A percentile compares a stretch with the other conserved stretches of the same genome.
phyloP scores from a whole-genome alignment of 2,329 filamentous ascomycete species.

The Leptoxyphium fumago region DNA sequence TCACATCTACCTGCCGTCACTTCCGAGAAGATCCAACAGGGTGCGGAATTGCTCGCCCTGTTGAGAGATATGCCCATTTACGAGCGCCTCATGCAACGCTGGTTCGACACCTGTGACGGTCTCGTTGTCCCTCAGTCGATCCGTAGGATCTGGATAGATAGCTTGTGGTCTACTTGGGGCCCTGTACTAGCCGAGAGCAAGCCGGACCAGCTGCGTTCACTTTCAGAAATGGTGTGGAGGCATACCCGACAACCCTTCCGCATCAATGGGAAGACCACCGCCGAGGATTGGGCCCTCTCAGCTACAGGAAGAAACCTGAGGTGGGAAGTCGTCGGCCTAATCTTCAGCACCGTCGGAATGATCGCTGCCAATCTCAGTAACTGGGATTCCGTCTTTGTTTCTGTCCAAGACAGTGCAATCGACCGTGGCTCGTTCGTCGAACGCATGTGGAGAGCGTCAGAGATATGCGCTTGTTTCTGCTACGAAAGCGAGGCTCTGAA shows the following conservation, averaged over 20 bases:
- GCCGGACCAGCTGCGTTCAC: conserved; percentile 10
- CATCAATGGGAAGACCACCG: conserved; percentile 19
- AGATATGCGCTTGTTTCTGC: conserved; percentile 21
- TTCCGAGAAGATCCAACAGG: conserved; percentile 4
- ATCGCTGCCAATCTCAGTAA: conserved; percentile 9
- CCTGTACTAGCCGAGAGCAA: neutral
- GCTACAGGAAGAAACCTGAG: conserved; percentile 22
- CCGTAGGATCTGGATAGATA: neutral
- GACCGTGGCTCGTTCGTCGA: conserved; percentile 27
- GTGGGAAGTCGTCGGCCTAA: conserved; percentile 26
- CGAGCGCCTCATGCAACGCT: neutral
- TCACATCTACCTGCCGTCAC: neutral
- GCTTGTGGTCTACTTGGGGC: neutral
- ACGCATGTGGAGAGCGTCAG: conserved; percentile 18
- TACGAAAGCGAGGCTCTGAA: conserved; percentile 21
- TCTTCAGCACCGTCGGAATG: conserved; percentile 19
- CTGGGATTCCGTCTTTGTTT: conserved; percentile 14
- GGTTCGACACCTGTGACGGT: neutral
- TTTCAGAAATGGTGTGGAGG: conserved; percentile 23
- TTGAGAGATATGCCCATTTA: neutral
- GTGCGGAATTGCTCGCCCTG: conserved; percentile 5
- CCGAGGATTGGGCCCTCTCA: conserved; percentile 19
- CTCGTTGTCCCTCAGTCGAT: neutral
- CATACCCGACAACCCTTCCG: conserved; percentile 21
- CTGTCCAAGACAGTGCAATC: conserved; percentile 20